A percentile compares a stretch with the other conserved stretches of the same genome.
Conservation (phyloP, 306 rosid genomes). For the Prosopis cineraria region DNA sequence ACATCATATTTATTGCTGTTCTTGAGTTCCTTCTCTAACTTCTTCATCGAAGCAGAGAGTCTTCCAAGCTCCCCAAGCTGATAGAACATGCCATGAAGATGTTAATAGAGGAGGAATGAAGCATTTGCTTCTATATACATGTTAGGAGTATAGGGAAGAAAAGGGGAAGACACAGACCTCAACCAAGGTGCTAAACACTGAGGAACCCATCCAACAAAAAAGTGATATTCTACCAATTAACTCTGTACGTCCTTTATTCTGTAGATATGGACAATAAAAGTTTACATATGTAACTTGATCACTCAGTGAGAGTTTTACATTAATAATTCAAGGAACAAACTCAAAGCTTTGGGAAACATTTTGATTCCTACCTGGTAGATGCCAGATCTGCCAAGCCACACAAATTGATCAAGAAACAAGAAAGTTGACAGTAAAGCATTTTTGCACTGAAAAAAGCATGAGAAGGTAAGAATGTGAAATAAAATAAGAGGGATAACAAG, state of each 20-base stretch:
- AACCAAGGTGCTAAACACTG: slow-evolving; percentile 67
- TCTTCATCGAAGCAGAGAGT: slow-evolving; percentile 66
- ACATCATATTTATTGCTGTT: slow-evolving; percentile 68
- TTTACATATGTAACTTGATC: no score
- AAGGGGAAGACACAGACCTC: slow-evolving; percentile 60
- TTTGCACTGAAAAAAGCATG: slow-evolving; percentile 62
- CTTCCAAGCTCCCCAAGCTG: slow-evolving; percentile 94
- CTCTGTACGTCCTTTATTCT: no score
- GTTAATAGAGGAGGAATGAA: not conserved
- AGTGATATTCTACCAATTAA: slow-evolving; percentile 78
- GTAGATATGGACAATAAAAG: no score
- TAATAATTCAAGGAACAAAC: no score
- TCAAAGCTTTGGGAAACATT: slow-evolving; percentile 9
- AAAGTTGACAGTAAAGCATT: slow-evolving; percentile 84
- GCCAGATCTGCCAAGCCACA: no score
- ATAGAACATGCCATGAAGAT: slow-evolving; percentile 28
- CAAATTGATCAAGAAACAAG: slow-evolving; percentile 92
- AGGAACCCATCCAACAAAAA: slow-evolving; percentile 91
- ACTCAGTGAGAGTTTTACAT: no score
- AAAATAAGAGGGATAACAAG: not conserved
- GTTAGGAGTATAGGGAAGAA: not conserved
- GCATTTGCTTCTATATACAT: not conserved
- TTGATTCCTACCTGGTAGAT: slow-evolving; percentile 56
- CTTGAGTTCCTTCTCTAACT: slow-evolving; percentile 84
- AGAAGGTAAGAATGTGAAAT: slow-evolving; percentile 1